Percentiles rank a stretch among this genome's conserved stretches.
These are phyloP conservation scores for Colletotrichum horii DNA, from an alignment of 2,329 filamentous ascomycete species.

Conservation along the genomic window DNA sequence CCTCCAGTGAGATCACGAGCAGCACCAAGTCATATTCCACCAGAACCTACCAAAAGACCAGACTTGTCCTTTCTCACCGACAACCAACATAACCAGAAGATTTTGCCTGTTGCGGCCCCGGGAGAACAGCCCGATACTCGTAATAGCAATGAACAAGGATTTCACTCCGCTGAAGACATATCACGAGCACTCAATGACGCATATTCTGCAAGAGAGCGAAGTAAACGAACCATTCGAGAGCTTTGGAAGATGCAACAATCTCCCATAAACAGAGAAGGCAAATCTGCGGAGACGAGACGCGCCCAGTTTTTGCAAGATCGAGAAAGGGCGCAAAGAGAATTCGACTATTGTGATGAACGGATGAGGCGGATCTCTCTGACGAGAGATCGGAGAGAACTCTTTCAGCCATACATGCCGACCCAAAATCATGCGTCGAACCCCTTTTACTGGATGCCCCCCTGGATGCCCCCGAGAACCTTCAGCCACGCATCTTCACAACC, in stretches of 20 bases:
- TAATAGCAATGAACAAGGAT: not conserved
- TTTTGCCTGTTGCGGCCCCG: not conserved
- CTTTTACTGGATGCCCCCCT: fast-evolving
- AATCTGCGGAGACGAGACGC: not conserved
- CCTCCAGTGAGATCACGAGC: not conserved
- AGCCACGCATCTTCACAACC: not conserved
- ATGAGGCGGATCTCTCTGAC: not conserved
- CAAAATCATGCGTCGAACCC: fast-evolving
- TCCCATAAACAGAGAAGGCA: not conserved
- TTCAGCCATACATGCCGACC: not conserved
- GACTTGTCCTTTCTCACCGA: not conserved
- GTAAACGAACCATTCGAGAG: not conserved
- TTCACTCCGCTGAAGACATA: not conserved
- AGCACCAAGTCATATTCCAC: not conserved
- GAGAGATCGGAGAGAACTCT: not conserved
- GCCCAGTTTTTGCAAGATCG: not conserved
- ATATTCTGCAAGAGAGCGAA: not conserved
- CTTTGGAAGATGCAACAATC: not conserved
- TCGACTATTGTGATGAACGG: not conserved
- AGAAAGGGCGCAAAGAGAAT: not conserved
- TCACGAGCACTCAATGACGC: not conserved
- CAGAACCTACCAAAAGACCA: not conserved
- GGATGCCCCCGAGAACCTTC: not conserved
- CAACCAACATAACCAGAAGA: fast-evolving
- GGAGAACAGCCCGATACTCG: fast-evolving